Evolutionary conservation across 1,284 basidiomycete genomes (phyloP), one percentile per base, ranked within the genome.

Genomic region (Pyrrhoderma noxium): DNA sequence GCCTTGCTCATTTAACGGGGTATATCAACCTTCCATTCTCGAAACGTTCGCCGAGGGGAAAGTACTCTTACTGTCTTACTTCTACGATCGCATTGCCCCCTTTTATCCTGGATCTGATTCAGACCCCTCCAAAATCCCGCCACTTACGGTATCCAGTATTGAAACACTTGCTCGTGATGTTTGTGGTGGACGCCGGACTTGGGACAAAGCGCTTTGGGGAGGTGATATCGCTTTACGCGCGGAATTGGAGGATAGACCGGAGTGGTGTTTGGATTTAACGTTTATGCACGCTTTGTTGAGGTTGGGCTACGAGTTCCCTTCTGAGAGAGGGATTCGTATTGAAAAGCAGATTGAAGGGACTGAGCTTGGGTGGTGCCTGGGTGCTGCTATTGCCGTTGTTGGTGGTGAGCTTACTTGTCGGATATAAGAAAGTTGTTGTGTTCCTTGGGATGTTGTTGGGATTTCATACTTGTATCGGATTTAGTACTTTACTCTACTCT

Each of bases 1-100:
- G 65, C 93, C 93, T 0, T 99, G 95, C 67, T 93, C 94, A 1
- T 99, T 99, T 72, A 87, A 92, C 60, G 95, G 95, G 35, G 92
- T 97, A 23, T 98, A 99, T 72, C 95, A 98, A 66, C 96, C 95
- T 1, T 88, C 88, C n/a, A 75, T 98, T 23, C 75, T 90, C 58
- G 88, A 95, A 58, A 87, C 90, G 3, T 98, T 98, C 79, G 76
- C 81, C 3, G 66, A 72, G 18, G 89, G 89, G 56, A 82, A 83
- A 62, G 76, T 93, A 58, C 77, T 93, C 23, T 79, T 94, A 8
- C 77, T 97, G 1, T 97, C 94, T 23, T 99, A 98, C 77, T 98
- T 99, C 70, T 96, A 93, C 72, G 95, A 98, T 73, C 89, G 96
- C 37, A 75, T 96, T 55, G 70, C 76, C 37, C 95, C 93, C 0